phyloP scores from a whole-genome alignment of 805 yeast species.

The Cyberlindnera bimundalis region DNA sequence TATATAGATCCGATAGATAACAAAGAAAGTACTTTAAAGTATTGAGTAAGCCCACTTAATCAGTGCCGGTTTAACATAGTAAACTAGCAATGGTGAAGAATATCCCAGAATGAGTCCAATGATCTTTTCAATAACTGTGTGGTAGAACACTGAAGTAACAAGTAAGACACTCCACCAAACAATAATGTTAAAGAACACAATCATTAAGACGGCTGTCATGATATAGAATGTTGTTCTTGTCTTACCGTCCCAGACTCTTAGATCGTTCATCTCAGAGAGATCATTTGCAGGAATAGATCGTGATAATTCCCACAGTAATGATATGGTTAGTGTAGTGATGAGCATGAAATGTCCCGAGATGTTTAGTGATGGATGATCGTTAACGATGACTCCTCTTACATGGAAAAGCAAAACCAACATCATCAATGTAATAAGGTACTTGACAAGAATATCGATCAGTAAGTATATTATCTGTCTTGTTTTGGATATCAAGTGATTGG shows the following conservation, averaged over 20 bases:
- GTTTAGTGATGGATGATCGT: not conserved
- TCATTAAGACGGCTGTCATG: no score
- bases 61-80: not conserved
- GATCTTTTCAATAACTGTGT: conserved; percentile 13
- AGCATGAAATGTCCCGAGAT: conserved; percentile 19
- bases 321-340: conserved; percentile 10
- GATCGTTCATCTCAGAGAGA: not conserved
- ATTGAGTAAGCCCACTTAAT: not conserved
- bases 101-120: conserved; percentile 12
- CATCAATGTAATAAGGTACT: not conserved
- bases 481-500: not conserved
- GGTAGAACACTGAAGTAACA: conserved; percentile 17
- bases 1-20: not conserved
- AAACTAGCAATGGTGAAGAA: conserved; percentile 2
- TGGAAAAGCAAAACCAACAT: not conserved
- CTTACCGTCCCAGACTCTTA: not conserved
- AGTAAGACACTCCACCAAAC: conserved; percentile 15
- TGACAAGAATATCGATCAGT: not conserved
- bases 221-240: no score
- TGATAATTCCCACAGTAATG: conserved; percentile 6
- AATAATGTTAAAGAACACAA: not conserved
- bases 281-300: not conserved
- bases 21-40: no score
- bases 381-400: not conserved
- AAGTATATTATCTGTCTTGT: not conserved